These are phyloP conservation scores for Irpex rosettiformis DNA, from an alignment of 1,284 basidiomycete species.

Conservation along the genomic window DNA sequence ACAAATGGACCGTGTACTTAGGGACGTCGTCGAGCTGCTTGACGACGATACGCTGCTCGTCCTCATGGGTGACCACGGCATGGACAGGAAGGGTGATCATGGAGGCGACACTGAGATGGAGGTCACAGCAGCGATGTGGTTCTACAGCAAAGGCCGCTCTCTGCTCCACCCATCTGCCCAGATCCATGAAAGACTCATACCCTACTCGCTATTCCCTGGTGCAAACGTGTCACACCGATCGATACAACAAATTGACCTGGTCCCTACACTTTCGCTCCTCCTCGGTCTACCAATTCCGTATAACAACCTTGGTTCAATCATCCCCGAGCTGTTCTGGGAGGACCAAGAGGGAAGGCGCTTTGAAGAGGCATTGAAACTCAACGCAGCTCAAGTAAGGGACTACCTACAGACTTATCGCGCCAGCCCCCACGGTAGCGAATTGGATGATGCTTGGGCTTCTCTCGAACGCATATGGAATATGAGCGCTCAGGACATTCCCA, in stretches of 20 bases:
- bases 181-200: conserved; percentile 48
- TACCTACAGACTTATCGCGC: conserved; percentile 79
- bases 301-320: conserved; percentile 89
- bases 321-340: conserved; percentile 83
- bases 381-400: conserved; percentile 72
- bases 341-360: conserved; percentile 25
- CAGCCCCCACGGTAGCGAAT: conserved; percentile 67
- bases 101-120: conserved; percentile 90
- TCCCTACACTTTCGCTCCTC: conserved; percentile 88
- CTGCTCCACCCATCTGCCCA: conserved; percentile 33
- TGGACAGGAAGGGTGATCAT: conserved; percentile 95
- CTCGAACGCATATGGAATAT: conserved; percentile 46
- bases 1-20: conserved; percentile 86
- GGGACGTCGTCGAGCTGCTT: conserved; percentile 60
- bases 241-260: conserved; percentile 92
- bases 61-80: conserved; percentile 95
- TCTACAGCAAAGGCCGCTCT: conserved; percentile 74
- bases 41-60: conserved; percentile 88
- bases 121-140: conserved; percentile 85
- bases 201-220: conserved; percentile 60
- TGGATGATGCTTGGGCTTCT: conserved; percentile 57
- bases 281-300: conserved; percentile 93
- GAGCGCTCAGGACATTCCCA: conserved; percentile 20
- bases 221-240: conserved; percentile 54
- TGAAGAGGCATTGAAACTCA: conserved; percentile 64